These are phyloP conservation scores for Ophiognomonia clavigignenti-juglandacearum DNA, from an alignment of 2,329 filamentous ascomycete genomes.

Conservation along the genomic window DNA sequence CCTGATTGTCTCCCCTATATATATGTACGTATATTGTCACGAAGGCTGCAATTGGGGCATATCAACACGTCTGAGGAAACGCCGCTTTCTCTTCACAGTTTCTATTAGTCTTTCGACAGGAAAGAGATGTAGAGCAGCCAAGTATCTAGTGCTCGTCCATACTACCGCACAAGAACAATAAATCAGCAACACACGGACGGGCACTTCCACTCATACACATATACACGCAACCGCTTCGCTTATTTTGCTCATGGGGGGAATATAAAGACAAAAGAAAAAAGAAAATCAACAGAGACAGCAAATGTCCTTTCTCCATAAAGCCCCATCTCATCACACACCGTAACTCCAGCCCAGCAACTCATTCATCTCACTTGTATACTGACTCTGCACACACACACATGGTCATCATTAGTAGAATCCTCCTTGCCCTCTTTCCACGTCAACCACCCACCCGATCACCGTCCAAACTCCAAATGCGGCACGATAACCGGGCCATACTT, in stretches of 20 bases:
- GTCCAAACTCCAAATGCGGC: slow-evolving; percentile 74
- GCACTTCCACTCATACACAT: no score
- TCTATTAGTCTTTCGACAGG: no score
- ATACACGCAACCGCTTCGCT: neutral
- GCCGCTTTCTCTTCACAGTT: no score
- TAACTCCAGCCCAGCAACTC: neutral
- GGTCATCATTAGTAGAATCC: neutral
- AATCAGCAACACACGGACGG: no score
- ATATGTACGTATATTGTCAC: no score
- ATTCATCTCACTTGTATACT: neutral
- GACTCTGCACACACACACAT: neutral
- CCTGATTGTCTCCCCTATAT: no score
- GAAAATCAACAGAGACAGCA: neutral
- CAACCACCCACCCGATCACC: slow-evolving; percentile 32
- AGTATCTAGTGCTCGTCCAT: no score
- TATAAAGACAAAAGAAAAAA: neutral
- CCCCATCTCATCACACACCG: neutral
- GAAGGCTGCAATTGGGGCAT: no score
- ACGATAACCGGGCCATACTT: slow-evolving; percentile 98
- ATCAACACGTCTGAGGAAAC: no score
- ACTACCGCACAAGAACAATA: no score
- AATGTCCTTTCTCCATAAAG: neutral
- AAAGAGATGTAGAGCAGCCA: no score
- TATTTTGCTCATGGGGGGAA: neutral
- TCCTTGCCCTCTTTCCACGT: no score